These are phyloP conservation scores for Suhomyces kunorum DNA, from an alignment of 1,139 yeast species.

Conservation along the genomic window DNA sequence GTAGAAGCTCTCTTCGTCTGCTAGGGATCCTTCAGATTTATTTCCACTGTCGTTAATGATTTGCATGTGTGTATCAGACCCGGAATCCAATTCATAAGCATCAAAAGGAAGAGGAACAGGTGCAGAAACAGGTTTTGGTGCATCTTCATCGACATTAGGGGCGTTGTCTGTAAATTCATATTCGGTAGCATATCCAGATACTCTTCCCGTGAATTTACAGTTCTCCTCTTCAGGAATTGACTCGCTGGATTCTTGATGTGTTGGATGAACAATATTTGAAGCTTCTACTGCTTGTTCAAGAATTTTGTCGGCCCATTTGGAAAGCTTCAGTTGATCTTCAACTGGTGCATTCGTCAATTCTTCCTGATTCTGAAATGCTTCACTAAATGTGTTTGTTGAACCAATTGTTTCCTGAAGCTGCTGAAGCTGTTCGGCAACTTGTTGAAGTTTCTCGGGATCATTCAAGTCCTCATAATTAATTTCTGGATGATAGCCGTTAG, in stretches of 20 bases:
- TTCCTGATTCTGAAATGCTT: not conserved
- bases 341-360: not conserved
- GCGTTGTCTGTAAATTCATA: conserved; percentile 19
- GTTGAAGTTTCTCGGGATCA: conserved; percentile 5
- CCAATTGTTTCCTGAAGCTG: not conserved
- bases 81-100: conserved; percentile 13
- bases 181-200: conserved; percentile 25
- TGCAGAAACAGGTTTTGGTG: conserved; percentile 12
- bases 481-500: not conserved
- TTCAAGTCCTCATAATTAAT: not conserved
- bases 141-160: conserved; percentile 5
- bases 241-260: not conserved
- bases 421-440: conserved; percentile 14
- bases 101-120: conserved; percentile 25
- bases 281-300: conserved; percentile 3
- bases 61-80: conserved; percentile 8
- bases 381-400: not conserved
- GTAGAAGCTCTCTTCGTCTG: conserved; percentile 23
- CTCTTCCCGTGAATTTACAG: conserved; percentile 6
- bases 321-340: not conserved
- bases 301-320: conserved; percentile 3
- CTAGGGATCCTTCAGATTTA: conserved; percentile 30
- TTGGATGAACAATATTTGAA: not conserved
- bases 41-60: conserved; percentile 21
- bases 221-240: not conserved